Evolutionary conservation across 805 yeast species (phyloP).

Genomic region (Teunomyces gatunensis): DNA sequence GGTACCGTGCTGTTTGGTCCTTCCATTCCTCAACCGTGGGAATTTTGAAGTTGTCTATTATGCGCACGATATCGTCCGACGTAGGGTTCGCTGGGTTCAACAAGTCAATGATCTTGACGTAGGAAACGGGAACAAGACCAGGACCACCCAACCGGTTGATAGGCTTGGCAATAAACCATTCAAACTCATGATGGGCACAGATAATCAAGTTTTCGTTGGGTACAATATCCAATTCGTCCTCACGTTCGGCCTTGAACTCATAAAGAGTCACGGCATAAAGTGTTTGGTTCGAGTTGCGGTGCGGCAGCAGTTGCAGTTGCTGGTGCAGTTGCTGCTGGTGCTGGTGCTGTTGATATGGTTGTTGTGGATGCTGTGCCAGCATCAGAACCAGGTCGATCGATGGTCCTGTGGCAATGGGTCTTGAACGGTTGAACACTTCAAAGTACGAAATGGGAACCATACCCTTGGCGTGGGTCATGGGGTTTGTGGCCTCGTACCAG

Average conservation of each 20-base stretch:
- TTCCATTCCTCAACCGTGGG: constrained; percentile 98
- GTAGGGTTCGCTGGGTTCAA: constrained; percentile 39
- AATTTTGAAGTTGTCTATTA: constrained; percentile 63
- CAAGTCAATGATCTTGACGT: constrained; percentile 82
- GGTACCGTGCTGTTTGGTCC: constrained; percentile 81
- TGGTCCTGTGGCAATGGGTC: constrained; percentile 28
- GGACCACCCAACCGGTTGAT: constrained; percentile 95
- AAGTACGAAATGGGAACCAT: constrained; percentile 85
- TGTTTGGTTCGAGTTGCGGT: constrained; percentile 37
- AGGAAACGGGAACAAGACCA: constrained; percentile 90
- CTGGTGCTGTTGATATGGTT: not conserved
- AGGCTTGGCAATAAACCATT: constrained; percentile 98
- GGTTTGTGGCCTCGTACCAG: constrained; percentile 90
- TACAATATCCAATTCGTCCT: constrained; percentile 79
- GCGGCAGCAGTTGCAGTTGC: constrained; percentile 2
- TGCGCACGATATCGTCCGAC: constrained; percentile 42
- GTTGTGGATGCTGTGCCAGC: not conserved
- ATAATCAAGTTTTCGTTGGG: constrained; percentile 89
- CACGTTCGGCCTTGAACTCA: constrained; percentile 78
- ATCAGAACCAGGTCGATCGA: not conserved
- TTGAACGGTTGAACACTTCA: constrained; percentile 68
- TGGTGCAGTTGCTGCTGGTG: not conserved
- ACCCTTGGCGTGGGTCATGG: constrained; percentile 72
- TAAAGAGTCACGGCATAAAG: constrained; percentile 83
- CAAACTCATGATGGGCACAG: constrained; percentile 94